These are phyloP conservation scores for Sclerotinia nivalis DNA, from an alignment of 2,329 filamentous ascomycete species.

Conservation along the genomic window DNA sequence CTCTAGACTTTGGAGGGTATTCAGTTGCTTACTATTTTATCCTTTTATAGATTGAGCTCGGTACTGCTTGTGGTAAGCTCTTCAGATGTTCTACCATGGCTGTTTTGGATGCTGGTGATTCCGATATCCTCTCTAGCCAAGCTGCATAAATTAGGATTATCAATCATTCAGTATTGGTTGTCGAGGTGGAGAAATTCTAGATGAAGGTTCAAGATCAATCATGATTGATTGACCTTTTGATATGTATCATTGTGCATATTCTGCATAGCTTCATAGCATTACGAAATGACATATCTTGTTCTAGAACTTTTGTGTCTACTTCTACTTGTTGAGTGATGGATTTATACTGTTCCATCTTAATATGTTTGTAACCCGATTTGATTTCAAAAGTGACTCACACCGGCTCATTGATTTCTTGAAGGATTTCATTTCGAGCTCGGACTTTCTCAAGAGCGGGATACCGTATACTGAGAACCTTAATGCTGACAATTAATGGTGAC, in stretches of 20 bases:
- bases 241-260: constrained; percentile 23
- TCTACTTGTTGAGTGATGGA: constrained; percentile 1
- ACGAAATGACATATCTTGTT: constrained; percentile 32
- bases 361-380: not conserved
- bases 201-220: constrained; percentile 15
- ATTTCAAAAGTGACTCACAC: not conserved
- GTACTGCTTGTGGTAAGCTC: constrained; percentile 97
- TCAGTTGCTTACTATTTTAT: constrained; percentile 55
- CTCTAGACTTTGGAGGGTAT: constrained; percentile 84
- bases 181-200: constrained; percentile 20
- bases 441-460: not conserved
- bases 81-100: constrained; percentile 98
- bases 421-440: not conserved
- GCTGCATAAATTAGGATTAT: constrained; percentile 52
- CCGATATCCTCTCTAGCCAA: constrained; percentile 88
- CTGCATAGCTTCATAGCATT: constrained; percentile 32
- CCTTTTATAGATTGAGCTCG: constrained; percentile 82
- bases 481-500: not conserved
- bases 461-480: not conserved
- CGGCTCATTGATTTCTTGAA: not conserved
- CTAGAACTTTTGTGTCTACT: constrained; percentile 12
- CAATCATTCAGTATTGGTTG: constrained; percentile 3
- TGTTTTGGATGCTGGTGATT: constrained; percentile 96
- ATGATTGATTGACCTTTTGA: constrained; percentile 12
- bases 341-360: not conserved